Evolutionary conservation across 2,329 filamentous ascomycete species (phyloP).

Genomic region (Myriosclerotinia duriaeana): DNA sequence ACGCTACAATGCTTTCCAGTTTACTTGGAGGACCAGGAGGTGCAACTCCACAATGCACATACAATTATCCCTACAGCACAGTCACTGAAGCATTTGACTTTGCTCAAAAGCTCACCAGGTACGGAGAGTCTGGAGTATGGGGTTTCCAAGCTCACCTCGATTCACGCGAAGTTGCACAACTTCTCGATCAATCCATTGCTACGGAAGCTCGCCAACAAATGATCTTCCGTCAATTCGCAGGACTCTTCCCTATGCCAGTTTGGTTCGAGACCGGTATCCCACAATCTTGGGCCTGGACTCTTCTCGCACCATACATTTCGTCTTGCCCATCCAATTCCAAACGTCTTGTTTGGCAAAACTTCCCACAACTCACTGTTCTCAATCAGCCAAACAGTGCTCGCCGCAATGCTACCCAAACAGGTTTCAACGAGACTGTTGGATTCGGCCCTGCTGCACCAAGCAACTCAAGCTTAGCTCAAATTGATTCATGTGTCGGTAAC

Average conservation of each 20-base stretch:
- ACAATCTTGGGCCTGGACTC: slow-evolving; percentile 82
- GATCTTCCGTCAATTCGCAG: slow-evolving; percentile 79
- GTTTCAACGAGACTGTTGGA: slow-evolving; percentile 63
- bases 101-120: slow-evolving; percentile 80
- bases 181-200: slow-evolving; percentile 74
- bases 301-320: slow-evolving; percentile 77
- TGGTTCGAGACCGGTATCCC: slow-evolving; percentile 80
- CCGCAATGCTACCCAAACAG: slow-evolving; percentile 60
- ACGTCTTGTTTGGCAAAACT: slow-evolving; percentile 81
- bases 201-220: slow-evolving; percentile 81
- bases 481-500: slow-evolving; percentile 57
- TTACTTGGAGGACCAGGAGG: slow-evolving; percentile 63
- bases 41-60: slow-evolving; percentile 70
- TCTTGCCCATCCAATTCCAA: slow-evolving; percentile 72
- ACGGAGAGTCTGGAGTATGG: slow-evolving; percentile 76
- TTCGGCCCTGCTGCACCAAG: slow-evolving; percentile 45
- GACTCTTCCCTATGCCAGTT: slow-evolving; percentile 76
- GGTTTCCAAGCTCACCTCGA: slow-evolving; percentile 78
- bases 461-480: slow-evolving; percentile 42
- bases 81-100: slow-evolving; percentile 80
- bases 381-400: slow-evolving; percentile 77
- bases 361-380: slow-evolving; percentile 66
- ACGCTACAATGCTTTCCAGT: slow-evolving; percentile 74
- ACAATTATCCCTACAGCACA: slow-evolving; percentile 76
- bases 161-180: slow-evolving; percentile 68